Base-by-base conservation (phyloP, 164 flowering plant species). In the Echeveria elegans region DNA sequence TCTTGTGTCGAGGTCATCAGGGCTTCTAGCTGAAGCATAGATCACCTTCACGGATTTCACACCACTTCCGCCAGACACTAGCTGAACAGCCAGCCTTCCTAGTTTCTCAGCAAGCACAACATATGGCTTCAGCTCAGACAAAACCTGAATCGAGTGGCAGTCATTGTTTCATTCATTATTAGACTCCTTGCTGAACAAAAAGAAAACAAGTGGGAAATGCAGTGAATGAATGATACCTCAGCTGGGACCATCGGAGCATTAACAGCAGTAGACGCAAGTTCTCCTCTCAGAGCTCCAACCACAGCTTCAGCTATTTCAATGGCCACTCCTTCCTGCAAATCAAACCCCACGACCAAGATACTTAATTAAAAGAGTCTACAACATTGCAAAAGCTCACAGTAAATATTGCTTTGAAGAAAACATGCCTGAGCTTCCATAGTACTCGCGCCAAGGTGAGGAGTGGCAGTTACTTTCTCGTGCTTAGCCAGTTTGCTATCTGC, bases 381-480 rank as follows among this genome's bases (percentile, higher is more conserved):
- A n/a, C n/a, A n/a, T n/a, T n/a, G n/a, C n/a, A n/a, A n/a, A n/a
- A n/a, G n/a, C n/a, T n/a, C n/a, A n/a, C n/a, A n/a, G n/a, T n/a
- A n/a, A n/a, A n/a, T n/a, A n/a, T n/a, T n/a, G 66, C 30, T 16
- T 41, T 21, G 41, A 19, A 56, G 74, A n/a, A n/a, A n/a, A n/a
- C 68, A 28, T 19, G 85, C 96, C 87, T 89, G 96, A 53, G 96
- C 96, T 77, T 89, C 96, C 72, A 72, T 79, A 11, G 92, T 89
- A 61, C 93, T 89, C 56, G 96, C 96, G 59, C 96, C 96, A 68
- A 89, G 89, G 82, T 89, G 96, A 19, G 96, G 96, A 61, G 96
- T 89, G 21, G 73, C 91, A 31, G 88, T 88, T n/a, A 89, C 91
- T 50, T 70, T 85, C 77, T 86, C 89, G 76, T 89, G 96, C 67